Evolutionary conservation across 2,329 filamentous ascomycete species (phyloP).

Genomic region (Ophiostoma sp.): DNA sequence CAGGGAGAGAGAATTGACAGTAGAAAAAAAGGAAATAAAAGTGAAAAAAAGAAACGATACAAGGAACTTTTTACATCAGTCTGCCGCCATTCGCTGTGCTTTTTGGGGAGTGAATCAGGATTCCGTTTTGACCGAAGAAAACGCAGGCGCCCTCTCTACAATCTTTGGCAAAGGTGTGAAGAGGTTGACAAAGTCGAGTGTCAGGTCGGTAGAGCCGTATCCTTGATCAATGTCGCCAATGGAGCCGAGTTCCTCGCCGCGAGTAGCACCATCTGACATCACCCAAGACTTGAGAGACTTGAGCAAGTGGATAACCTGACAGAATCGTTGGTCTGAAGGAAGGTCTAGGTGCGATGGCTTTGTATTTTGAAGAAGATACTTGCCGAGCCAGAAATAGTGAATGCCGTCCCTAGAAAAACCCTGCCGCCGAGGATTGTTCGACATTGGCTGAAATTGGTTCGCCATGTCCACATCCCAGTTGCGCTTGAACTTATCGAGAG

Average conservation of each 20-base stretch:
- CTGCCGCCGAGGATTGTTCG: slow-evolving; percentile 55
- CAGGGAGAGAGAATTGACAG: slow-evolving; percentile 23
- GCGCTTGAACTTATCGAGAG: slow-evolving; percentile 70
- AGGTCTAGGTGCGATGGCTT: slow-evolving; percentile 54
- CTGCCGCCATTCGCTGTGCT: background rate
- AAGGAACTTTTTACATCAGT: slow-evolving; percentile 33
- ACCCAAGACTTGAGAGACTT: slow-evolving; percentile 63
- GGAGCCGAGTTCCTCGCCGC: slow-evolving; percentile 67
- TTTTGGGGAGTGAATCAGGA: slow-evolving; percentile 37
- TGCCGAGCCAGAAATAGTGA: slow-evolving; percentile 72
- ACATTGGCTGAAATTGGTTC: slow-evolving; percentile 60
- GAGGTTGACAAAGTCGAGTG: slow-evolving; percentile 69
- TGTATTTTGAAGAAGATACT: slow-evolving; percentile 62
- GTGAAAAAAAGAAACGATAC: slow-evolving; percentile 26
- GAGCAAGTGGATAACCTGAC: slow-evolving; percentile 60
- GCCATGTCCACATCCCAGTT: slow-evolving; percentile 71
- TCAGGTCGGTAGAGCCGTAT: slow-evolving; percentile 64
- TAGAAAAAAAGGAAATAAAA: background rate
- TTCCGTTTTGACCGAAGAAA: slow-evolving; percentile 46
- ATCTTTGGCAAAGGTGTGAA: slow-evolving; percentile 61
- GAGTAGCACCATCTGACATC: slow-evolving; percentile 61
- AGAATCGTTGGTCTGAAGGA: slow-evolving; percentile 59
- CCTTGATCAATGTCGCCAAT: slow-evolving; percentile 67
- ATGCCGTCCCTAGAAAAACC: slow-evolving; percentile 72
- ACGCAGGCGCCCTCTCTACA: slow-evolving; percentile 45